Evolutionary conservation across 306 rosid genomes (phyloP), one percentile per base, ranked within the genome.

Genomic region (Sesbania bispinosa): DNA sequence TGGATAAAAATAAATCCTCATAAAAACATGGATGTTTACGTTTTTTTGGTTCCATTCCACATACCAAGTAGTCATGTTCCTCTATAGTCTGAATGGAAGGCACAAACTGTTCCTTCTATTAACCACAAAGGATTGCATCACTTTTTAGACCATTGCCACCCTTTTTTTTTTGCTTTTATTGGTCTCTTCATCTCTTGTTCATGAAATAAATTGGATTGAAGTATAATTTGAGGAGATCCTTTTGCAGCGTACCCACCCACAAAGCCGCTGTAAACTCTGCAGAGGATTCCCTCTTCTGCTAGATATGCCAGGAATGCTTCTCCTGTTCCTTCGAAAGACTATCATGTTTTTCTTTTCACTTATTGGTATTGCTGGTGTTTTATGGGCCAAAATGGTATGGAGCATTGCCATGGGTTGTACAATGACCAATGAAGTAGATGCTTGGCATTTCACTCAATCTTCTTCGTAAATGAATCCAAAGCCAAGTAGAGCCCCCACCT

Each of bases 301-400:
- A 89, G 96, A 85, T 84, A 77, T 84, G 79, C 92, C 19, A 80
- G 81, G 86, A 87, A 92, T 77, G 85, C 93, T 50, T 82, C 93
- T 52, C 83, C 84, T 16, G 87, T 84, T 84, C 91, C 91, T 53
- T 92, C 89, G n/a, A n/a, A n/a, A n/a, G n/a, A n/a, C n/a, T n/a
- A n/a, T n/a, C n/a, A n/a, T n/a, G n/a, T n/a, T n/a, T n/a, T n/a
- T n/a, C n/a, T n/a, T n/a, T n/a, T n/a, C n/a, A n/a, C n/a, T n/a
- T n/a, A n/a, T n/a, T n/a, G n/a, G n/a, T n/a, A n/a, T n/a, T n/a
- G n/a, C n/a, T n/a, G n/a, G n/a, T n/a, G n/a, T n/a, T 84, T 60
- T 75, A 35, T 10, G 10, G 39, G 39, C 39, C 77, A 62, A 42
- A 46, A 43, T 4, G 47, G 51, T 35, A 35, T 35, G 39, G 39